Evolutionary conservation across 306 rosid genomes (phyloP), one percentile per base, ranked within the genome.

Genomic region (Fragaria vesca): DNA sequence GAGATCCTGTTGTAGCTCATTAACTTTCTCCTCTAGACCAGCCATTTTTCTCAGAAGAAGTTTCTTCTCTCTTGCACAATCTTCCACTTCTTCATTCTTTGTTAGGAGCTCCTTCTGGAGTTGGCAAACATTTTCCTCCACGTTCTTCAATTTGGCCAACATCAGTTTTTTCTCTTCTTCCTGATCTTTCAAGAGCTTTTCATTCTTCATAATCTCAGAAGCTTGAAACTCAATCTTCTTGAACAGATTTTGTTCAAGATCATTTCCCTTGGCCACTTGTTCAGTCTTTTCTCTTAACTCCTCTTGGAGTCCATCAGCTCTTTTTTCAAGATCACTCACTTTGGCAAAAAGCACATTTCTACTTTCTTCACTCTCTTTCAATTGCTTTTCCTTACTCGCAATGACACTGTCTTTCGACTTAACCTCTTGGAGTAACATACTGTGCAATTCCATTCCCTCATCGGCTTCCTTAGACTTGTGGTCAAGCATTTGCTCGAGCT

Each of bases 361-460:
- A 71, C 61, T 82, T 45, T 87, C 91, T 72, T 88, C 93, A 52
- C 74, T 50, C 74, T 83, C 82, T 57, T 81, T 87, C 76, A 85
- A 61, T 57, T 81, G 78, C 55, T 76, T 86, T 36, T 76, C 71
- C 76, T 66, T 85, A 9, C 81, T 82, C 57, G 36, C 54, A 36
- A 84, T 74, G 69, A 67, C 77, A 36, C 87, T 73, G 3, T 75
- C 82, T 60, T 88, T 93, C 51, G 83, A 79, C 17, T 80, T 88
- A 61, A 88, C 76, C 50, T 82, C 48, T 51, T 78, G 82, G 12
- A 83, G 50, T 65, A 91, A 85, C 26, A 63, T 82, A 48, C 57
- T 85, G n/a, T 89, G 96, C 36, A 89, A 76, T 73, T 51, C 73
- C 81, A 82, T 78, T 26, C 83, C 85, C 76, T 87, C 89, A 3